A percentile compares a stretch with the other conserved stretches of the same genome.
Conservation (phyloP, 805 yeast species). For the Candida mattraensis region DNA sequence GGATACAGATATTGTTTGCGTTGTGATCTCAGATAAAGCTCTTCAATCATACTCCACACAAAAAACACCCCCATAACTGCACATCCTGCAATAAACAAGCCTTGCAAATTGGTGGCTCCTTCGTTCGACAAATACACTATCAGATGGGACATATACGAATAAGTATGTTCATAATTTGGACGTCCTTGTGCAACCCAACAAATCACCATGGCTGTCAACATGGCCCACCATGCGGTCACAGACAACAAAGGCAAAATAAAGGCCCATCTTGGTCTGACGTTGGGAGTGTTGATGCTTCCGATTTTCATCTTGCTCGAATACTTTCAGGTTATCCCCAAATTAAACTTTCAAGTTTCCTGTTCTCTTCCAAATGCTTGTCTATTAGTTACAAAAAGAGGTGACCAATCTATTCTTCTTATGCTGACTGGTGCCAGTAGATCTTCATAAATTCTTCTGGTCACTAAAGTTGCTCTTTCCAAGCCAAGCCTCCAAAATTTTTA, state of each 20-base stretch:
- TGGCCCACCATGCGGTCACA: slow-evolving; percentile 81
- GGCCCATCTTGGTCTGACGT: slow-evolving; percentile 28
- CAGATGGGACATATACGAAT: slow-evolving; percentile 35
- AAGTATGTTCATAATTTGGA: slow-evolving; percentile 64
- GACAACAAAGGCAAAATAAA: slow-evolving; percentile 61
- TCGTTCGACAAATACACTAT: slow-evolving; percentile 77
- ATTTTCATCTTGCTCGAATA: slow-evolving; percentile 3
- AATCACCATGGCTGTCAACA: slow-evolving; percentile 76
- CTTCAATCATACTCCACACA: slow-evolving; percentile 61
- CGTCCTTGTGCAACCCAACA: slow-evolving; percentile 83
- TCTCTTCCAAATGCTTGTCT: too few relatives aligned
- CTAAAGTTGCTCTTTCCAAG: too few relatives aligned
- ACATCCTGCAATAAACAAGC: slow-evolving; percentile 76
- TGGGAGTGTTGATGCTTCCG: slow-evolving; percentile 20
- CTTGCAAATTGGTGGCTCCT: slow-evolving; percentile 85
- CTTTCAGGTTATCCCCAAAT: too few relatives aligned
- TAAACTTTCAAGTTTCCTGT: too few relatives aligned
- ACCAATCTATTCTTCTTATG: too few relatives aligned
- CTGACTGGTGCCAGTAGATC: too few relatives aligned
- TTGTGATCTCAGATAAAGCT: slow-evolving; percentile 57
- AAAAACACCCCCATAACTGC: slow-evolving; percentile 77
- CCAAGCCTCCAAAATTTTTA: too few relatives aligned
- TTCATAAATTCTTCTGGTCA: too few relatives aligned
- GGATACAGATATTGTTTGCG: slow-evolving; percentile 51
- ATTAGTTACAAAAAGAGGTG: too few relatives aligned